Base-by-base conservation (phyloP, 768 basidiomycete genomes). In the Chalciporus chontae region DNA sequence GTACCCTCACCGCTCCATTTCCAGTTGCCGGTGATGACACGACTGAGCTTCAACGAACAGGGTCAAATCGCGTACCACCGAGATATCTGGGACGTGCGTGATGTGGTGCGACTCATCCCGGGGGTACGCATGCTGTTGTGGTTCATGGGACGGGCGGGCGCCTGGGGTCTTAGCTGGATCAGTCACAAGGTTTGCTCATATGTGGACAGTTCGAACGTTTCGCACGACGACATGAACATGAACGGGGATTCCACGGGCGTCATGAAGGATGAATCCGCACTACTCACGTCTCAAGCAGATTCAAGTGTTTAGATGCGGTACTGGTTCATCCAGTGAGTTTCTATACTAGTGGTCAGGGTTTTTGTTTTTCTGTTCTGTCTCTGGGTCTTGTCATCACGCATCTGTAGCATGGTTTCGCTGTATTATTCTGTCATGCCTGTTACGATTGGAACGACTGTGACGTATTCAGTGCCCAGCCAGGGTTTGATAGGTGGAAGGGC, bases 21-120 rank as follows among this genome's bases (percentile, higher is more conserved):
- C 57, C 76, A 79, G 59, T 76, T 92, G 5, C 85, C 77, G 41
- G 78, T 90, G 43, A 75, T 86, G 49, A 86, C 87, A 4, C 78
- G 83, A 24, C 76, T 91, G 31, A 77, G 79, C 27, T 89, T 92
- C 68, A 90, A 90, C 67, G 89, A 90, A 57, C 83, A 84, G 60
- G 87, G 85, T n/a, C 79, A 77, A 51, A 83, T 92, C 53, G 84
- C 86, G 4, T 78, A 83, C 58, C 90, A 93, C 63, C 78, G 87
- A 24, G 90, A 91, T 60, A 74, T 87, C 34, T 90, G 86, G 87
- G 87, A 91, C 57, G 73, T 88, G 38, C 81, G 84, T 63, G 90
- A 92, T 62, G 71, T 91, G 50, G 72, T 89, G 59, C 81, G 83
- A 32, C 77, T 90, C 36, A 63, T 89, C 8, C 88, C 88, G 4